Percentiles rank a stretch among this genome's conserved stretches.
phyloP scores from a whole-genome alignment of 2,329 filamentous ascomycete species.

The Aurifilum marmelostoma region DNA sequence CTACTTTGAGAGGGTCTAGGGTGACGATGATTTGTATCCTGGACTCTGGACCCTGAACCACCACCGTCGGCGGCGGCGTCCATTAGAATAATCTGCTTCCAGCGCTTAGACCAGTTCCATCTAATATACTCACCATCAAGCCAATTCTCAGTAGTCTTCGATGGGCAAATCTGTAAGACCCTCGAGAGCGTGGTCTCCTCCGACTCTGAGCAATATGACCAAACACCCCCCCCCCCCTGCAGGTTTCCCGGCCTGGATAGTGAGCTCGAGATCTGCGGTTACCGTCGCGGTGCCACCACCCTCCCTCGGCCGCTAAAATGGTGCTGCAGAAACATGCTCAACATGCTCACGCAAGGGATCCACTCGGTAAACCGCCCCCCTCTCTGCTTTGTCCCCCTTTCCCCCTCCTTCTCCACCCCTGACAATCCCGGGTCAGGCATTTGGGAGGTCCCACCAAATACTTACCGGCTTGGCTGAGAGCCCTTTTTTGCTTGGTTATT shows the following conservation, averaged over 20 bases:
- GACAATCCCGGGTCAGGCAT: too few species aligned
- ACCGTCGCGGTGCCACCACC: slow-evolving; percentile 25
- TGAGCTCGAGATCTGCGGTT: not conserved
- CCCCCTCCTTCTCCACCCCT: too few species aligned
- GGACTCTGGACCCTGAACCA: not conserved
- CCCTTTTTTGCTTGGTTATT: too few species aligned
- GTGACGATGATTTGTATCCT: too few species aligned
- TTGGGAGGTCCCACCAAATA: too few species aligned
- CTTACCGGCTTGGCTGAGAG: too few species aligned
- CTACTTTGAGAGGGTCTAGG: not conserved
- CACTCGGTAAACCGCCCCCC: not conserved
- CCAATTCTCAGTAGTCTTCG: not conserved
- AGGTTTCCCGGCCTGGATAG: not conserved
- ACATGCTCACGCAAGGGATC: not conserved
- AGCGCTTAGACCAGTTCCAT: not conserved
- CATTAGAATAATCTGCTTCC: not conserved
- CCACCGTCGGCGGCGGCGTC: too few species aligned
- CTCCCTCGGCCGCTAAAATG: slow-evolving; percentile 29
- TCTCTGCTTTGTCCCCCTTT: not conserved
- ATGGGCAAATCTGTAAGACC: too few species aligned
- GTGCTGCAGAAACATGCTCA: slow-evolving; percentile 22
- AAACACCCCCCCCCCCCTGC: too few species aligned
- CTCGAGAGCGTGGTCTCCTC: too few species aligned
- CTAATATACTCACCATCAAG: not conserved
- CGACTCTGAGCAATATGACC: too few species aligned